Base-by-base conservation (phyloP, 345 rosid species). In the Aquilaria malaccensis region DNA sequence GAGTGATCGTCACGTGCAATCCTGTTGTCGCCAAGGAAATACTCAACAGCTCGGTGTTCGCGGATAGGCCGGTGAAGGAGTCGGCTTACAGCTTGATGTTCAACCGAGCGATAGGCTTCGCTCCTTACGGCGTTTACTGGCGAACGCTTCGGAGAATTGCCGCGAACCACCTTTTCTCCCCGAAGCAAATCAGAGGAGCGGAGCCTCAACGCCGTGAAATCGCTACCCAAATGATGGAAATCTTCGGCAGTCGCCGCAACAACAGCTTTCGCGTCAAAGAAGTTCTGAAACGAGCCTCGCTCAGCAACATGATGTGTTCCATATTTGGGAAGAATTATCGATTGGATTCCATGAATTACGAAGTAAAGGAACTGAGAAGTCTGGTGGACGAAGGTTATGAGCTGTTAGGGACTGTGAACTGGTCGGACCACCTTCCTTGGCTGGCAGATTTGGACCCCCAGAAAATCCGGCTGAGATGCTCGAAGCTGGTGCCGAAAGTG, bases 71-170 rank as follows among this genome's bases (percentile, higher is more conserved):
- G 1, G 83, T 83, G 10, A 88, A 88, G 14, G 87, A 88, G 64
- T 83, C 91, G 30, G 92, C 92, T 33, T 81, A 81, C 10, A 78
- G 82, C 58, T 67, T 88, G 41, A 85, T 88, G 96, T 88, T 88
- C 72, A 74, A 80, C 32, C 58, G 96, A 69, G 87, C 96, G 2
- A 88, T 88, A 15, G 96, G 96, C 45, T 88, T 88, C 56, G 96
- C 96, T 13, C 82, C 89, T 61, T 80, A 88, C 4, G 89, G 89
- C 32, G 77, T 77, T 53, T 85, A 88, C 77, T 88, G 96, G 96
- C 76, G 91, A 70, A 81, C 87, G 10, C 77, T 85, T 0, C 74
- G 92, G 13, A 72, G 82, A 30, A 85, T 88, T 33, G 89, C 89
- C 0, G 64, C 89, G 6, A 71, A 74, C 13, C 92, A 88, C 66